These are phyloP conservation scores for Meredithiella fracta DNA, from an alignment of 2,329 filamentous ascomycete species.

Conservation along the genomic window DNA sequence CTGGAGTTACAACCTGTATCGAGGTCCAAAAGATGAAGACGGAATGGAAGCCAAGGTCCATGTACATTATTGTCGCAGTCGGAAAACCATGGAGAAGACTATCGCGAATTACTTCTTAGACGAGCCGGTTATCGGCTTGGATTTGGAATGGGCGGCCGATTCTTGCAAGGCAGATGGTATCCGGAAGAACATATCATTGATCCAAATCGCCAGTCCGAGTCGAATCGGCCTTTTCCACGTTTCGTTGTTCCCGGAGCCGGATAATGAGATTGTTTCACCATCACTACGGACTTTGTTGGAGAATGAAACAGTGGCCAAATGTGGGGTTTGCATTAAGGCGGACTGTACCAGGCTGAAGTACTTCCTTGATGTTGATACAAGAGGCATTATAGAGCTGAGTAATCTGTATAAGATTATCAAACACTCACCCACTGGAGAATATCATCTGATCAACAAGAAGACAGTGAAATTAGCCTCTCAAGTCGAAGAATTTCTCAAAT, in stretches of 20 bases:
- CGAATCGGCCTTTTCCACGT: conserved; percentile 72
- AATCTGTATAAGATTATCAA: conserved; percentile 67
- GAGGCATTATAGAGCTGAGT: conserved; percentile 63
- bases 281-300: conserved; percentile 58
- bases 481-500: conserved; percentile 50
- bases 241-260: conserved; percentile 38
- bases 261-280: conserved; percentile 47
- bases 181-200: conserved; percentile 58
- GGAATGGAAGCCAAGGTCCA: conserved; percentile 37
- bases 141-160: conserved; percentile 64
- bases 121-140: conserved; percentile 65
- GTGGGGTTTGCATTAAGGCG: conserved; percentile 58
- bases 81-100: conserved; percentile 49
- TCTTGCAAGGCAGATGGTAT: conserved; percentile 31
- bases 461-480: conserved; percentile 52
- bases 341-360: conserved; percentile 53
- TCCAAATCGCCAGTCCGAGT: conserved; percentile 65
- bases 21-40: conserved; percentile 26
- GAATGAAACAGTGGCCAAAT: conserved; percentile 51
- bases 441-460: conserved; percentile 44
- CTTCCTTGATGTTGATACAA: conserved; percentile 46
- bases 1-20: conserved; percentile 56
- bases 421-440: conserved; percentile 33
- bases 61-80: conserved; percentile 63
- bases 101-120: conserved; percentile 44